A percentile compares a stretch with the other conserved stretches of the same genome.
phyloP scores from a whole-genome alignment of 2,329 filamentous ascomycete genomes.

The Knoxdaviesia proteae region DNA sequence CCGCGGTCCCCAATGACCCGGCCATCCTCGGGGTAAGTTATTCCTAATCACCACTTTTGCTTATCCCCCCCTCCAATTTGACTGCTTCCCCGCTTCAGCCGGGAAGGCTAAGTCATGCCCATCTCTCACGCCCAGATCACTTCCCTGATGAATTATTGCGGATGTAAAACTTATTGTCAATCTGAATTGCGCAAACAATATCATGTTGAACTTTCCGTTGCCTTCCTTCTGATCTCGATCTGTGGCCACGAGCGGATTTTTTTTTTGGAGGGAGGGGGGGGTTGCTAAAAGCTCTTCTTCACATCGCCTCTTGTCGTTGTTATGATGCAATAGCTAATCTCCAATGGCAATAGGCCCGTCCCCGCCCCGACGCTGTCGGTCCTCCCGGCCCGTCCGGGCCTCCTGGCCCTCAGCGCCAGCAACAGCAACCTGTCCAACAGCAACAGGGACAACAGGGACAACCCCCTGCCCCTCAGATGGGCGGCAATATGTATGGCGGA shows the following conservation, averaged over 20 bases:
- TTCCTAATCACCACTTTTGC: constrained; percentile 2
- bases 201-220: constrained; percentile 96
- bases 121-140: neutral
- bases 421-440: neutral
- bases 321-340: too few species aligned
- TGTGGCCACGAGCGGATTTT: neutral
- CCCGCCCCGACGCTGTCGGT: constrained; percentile 4
- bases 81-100: constrained; percentile 11
- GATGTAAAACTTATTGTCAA: constrained; percentile 73
- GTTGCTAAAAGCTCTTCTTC: too few species aligned
- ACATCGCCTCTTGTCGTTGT: too few species aligned
- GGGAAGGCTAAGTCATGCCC: too few species aligned
- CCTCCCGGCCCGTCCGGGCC: neutral
- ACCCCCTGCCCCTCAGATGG: neutral
- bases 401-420: neutral
- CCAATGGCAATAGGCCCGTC: constrained; percentile 3
- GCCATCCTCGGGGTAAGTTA: constrained; percentile 93
- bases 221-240: constrained; percentile 84
- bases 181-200: constrained; percentile 85
- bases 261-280: neutral
- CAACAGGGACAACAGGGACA: too few species aligned
- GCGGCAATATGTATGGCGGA: constrained; percentile 1
- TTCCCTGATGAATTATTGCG: constrained; percentile 81
- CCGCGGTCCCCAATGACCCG: constrained; percentile 76
- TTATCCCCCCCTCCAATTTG: constrained; percentile 4